phyloP scores from a whole-genome alignment of 2,329 filamentous ascomycete genomes.

The Curvularia sp. region DNA sequence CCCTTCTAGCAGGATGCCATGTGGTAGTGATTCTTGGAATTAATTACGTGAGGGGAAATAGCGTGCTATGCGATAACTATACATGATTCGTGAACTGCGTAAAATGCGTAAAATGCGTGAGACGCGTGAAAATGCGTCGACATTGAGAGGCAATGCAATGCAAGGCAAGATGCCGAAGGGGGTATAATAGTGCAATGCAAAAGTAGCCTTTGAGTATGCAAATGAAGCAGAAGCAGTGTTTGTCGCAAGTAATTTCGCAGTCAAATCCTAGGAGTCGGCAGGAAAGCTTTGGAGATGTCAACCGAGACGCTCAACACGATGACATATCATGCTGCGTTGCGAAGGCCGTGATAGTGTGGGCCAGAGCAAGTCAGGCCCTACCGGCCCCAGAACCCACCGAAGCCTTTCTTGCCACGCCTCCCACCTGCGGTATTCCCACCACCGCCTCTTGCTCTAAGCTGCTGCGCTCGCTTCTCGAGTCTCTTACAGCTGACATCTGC shows the following conservation, averaged over 20 bases:
- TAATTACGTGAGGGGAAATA: background rate
- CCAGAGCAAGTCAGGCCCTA: background rate
- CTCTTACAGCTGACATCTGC: constrained; percentile 49
- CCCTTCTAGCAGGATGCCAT: too few species aligned
- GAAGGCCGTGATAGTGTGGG: background rate
- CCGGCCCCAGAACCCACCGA: constrained; percentile 21
- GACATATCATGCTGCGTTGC: background rate
- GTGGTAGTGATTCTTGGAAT: too few species aligned
- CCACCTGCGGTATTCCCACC: constrained; percentile 18
- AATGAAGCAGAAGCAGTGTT: background rate
- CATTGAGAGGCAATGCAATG: background rate
- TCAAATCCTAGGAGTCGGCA: background rate
- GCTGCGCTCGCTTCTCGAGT: constrained; percentile 30
- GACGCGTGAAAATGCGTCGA: background rate
- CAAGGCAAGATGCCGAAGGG: background rate
- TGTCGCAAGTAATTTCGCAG: background rate
- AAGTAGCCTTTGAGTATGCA: background rate
- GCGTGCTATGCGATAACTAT: too few species aligned
- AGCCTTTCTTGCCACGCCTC: constrained; percentile 9
- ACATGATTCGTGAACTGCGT: background rate
- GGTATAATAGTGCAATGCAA: background rate
- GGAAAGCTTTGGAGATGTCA: background rate
- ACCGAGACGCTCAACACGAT: background rate
- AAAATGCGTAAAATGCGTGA: background rate
- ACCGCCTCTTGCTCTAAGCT: constrained; percentile 22